phyloP scores from a whole-genome alignment of 2,329 filamentous ascomycete species.

The Beauveria rudraprayagi region DNA sequence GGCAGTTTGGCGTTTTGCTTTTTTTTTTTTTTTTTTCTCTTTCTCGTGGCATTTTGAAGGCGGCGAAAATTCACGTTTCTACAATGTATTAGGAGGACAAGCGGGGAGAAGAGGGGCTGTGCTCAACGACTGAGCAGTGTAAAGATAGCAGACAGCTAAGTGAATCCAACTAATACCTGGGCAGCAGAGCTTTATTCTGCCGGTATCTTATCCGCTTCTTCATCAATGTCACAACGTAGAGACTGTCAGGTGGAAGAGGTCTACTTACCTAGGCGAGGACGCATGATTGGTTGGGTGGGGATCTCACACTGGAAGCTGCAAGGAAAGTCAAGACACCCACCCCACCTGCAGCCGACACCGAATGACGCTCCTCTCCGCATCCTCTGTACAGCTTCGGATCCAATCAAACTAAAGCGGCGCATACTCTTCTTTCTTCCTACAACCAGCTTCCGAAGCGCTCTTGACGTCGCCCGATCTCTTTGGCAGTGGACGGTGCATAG shows the following conservation, averaged over 20 bases:
- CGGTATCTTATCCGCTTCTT: not conserved
- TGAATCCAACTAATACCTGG: not conserved
- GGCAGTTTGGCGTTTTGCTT: too few species aligned
- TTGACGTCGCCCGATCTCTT: not conserved
- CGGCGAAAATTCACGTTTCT: not conserved
- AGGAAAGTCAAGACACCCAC: not conserved
- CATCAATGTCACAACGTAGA: not conserved
- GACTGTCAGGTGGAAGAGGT: not conserved
- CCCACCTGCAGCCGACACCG: not conserved
- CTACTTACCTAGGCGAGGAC: too few species aligned
- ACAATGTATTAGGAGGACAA: not conserved
- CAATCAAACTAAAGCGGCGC: not conserved
- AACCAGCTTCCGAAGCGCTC: not conserved
- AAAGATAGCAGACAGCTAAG: not conserved
- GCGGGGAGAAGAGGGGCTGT: not conserved
- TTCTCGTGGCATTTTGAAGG: not conserved
- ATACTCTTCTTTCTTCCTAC: not conserved
- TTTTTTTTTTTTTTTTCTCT: not conserved
- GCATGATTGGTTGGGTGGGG: not conserved
- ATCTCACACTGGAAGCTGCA: not conserved
- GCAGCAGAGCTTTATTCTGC: not conserved
- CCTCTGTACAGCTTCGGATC: not conserved
- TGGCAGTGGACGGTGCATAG: too few species aligned
- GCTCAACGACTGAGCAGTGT: conserved; percentile 2
- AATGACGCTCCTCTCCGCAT: conserved; percentile 6